Percentiles rank a stretch among this genome's conserved stretches.
These are phyloP conservation scores for Phoma sp. DNA, from an alignment of 2,329 filamentous ascomycete genomes.

Conservation along the genomic window DNA sequence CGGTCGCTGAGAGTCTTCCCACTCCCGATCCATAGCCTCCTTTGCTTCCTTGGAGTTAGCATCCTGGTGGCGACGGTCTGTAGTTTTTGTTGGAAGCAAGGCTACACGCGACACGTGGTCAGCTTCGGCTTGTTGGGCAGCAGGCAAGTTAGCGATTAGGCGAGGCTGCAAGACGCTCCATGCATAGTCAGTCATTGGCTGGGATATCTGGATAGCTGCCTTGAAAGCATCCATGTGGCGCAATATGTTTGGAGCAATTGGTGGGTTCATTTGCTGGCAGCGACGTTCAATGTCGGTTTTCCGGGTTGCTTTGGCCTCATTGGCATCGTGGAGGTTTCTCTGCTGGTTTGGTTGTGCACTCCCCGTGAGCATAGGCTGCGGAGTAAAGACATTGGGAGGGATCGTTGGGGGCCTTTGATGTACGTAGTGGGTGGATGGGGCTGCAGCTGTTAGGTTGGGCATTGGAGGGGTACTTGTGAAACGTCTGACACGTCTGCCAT, in stretches of 20 bases:
- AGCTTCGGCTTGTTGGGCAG: conserved; percentile 65
- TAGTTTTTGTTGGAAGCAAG: conserved; percentile 54
- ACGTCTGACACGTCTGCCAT: conserved; percentile 23
- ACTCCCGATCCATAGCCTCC: conserved; percentile 70
- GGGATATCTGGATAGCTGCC: conserved; percentile 72
- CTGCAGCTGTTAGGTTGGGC: conserved; percentile 41
- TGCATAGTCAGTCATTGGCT: conserved; percentile 70
- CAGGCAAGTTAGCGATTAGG: conserved; percentile 68
- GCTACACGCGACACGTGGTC: conserved; percentile 57
- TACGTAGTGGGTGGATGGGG: conserved; percentile 33
- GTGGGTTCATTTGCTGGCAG: conserved; percentile 69
- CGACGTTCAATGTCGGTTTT: conserved; percentile 75
- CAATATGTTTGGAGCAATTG: conserved; percentile 67
- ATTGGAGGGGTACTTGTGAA: conserved; percentile 29
- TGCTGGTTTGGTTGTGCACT: conserved; percentile 43
- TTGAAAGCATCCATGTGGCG: conserved; percentile 76
- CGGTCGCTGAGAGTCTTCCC: conserved; percentile 73
- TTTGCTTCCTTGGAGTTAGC: conserved; percentile 59
- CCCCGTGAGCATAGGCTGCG: conserved; percentile 31
- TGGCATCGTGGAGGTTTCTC: conserved; percentile 67
- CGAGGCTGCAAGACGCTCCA: conserved; percentile 74
- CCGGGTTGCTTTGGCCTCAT: conserved; percentile 68
- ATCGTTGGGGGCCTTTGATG: conserved; percentile 43
- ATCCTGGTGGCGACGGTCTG: conserved; percentile 57
- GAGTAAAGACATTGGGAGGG: conserved; percentile 43